These are phyloP conservation scores for Fusarium haematococcum DNA, from an alignment of 2,329 filamentous ascomycete species.

Conservation along the genomic window DNA sequence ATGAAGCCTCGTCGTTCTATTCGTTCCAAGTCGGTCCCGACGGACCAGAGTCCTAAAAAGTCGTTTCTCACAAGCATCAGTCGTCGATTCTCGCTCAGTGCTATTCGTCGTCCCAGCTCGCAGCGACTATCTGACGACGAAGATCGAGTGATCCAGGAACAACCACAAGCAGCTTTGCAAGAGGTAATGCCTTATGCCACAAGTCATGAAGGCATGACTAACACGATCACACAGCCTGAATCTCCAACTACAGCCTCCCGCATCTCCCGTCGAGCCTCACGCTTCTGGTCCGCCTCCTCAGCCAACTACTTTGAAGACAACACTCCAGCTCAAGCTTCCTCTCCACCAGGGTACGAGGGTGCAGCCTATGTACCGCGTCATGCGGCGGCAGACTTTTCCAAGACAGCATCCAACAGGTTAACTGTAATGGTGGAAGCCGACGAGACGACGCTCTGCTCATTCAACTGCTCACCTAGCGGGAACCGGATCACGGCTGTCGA, in stretches of 20 bases:
- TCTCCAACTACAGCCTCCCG: conserved; percentile 11
- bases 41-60: conserved; percentile 12
- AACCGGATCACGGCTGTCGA: not conserved
- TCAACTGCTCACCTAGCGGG: conserved; percentile 12
- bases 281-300: conserved; percentile 39
- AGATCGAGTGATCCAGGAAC: conserved; percentile 2
- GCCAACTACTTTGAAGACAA: conserved; percentile 33
- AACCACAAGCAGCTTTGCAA: conserved; percentile 10
- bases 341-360: conserved; percentile 15
- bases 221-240: conserved; percentile 5
- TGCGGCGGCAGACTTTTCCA: conserved; percentile 47
- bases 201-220: not conserved
- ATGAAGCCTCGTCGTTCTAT: conserved; percentile 29
- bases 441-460: conserved; percentile 41
- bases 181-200: conserved; percentile 2
- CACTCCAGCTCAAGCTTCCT: conserved; percentile 9
- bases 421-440: conserved; percentile 34
- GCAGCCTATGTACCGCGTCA: conserved; percentile 46
- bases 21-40: conserved; percentile 31
- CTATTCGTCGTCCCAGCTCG: conserved; percentile 14
- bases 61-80: conserved; percentile 27
- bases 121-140: conserved; percentile 28
- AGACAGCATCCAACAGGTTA: conserved; percentile 33
- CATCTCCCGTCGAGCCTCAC: conserved; percentile 34
- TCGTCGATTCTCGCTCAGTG: conserved; percentile 27